phyloP scores from a whole-genome alignment of 2,329 filamentous ascomycete species.

The Aspergillus pseudoterreus region DNA sequence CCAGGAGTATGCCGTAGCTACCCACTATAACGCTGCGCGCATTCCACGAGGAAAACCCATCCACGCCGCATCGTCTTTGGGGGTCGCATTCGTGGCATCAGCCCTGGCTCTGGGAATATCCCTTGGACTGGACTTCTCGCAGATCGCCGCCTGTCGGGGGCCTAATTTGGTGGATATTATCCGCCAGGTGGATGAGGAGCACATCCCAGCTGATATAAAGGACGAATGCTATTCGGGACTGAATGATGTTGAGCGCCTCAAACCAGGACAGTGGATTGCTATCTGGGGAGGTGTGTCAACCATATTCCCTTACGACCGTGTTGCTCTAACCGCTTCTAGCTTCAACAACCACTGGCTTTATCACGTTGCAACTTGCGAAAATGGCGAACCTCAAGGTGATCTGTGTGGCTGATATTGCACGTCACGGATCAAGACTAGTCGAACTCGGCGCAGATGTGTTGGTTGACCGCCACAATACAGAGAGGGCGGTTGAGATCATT shows the following conservation, averaged over 20 bases:
- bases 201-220: conserved; percentile 59
- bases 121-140: conserved; percentile 62
- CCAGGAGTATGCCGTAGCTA: conserved; percentile 65
- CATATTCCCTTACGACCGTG: not conserved
- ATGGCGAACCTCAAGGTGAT: conserved; percentile 63
- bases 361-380: conserved; percentile 65
- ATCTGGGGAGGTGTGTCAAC: conserved; percentile 64
- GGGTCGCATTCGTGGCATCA: conserved; percentile 69
- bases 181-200: conserved; percentile 41
- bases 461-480: conserved; percentile 64
- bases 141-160: conserved; percentile 40
- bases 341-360: conserved; percentile 66
- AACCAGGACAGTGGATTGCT: conserved; percentile 64
- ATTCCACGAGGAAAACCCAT: conserved; percentile 54
- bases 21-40: conserved; percentile 61
- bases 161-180: conserved; percentile 58
- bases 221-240: conserved; percentile 61
- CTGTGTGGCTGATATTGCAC: conserved; percentile 62
- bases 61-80: conserved; percentile 59
- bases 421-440: conserved; percentile 59
- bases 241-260: conserved; percentile 50
- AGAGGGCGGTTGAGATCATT: conserved; percentile 64
- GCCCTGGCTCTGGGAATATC: conserved; percentile 65
- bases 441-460: conserved; percentile 59
- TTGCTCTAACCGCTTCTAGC: conserved; percentile 29